Evolutionary conservation across 805 yeast species (phyloP).

Genomic region (Tetrapisispora arboricola): DNA sequence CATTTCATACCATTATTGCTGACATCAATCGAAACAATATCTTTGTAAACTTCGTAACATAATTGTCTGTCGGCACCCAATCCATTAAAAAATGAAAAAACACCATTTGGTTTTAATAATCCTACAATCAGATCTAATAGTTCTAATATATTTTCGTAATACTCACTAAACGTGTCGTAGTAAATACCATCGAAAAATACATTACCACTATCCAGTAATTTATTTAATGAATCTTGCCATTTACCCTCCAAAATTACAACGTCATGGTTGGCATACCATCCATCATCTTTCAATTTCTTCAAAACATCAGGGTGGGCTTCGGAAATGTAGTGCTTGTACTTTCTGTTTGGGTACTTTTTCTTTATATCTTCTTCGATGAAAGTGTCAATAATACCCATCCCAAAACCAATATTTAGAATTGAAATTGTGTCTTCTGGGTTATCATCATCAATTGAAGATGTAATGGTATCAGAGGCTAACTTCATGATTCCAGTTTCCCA

Average conservation of each 20-base stretch:
- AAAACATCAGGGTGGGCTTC: slow-evolving; percentile 95
- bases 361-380: slow-evolving; percentile 43
- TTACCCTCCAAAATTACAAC: slow-evolving; percentile 77
- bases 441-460: slow-evolving; percentile 27
- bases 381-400: slow-evolving; percentile 90
- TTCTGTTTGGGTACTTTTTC: slow-evolving; percentile 8
- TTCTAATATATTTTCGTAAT: slow-evolving; percentile 79
- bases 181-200: slow-evolving; percentile 84
- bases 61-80: slow-evolving; percentile 70
- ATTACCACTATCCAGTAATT: slow-evolving; percentile 45
- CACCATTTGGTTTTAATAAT: slow-evolving; percentile 67
- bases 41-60: slow-evolving; percentile 74
- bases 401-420: slow-evolving; percentile 83
- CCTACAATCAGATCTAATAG: slow-evolving; percentile 77
- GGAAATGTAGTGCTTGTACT: slow-evolving; percentile 59
- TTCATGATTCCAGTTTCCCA: slow-evolving; percentile 86
- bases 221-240: slow-evolving; percentile 79
- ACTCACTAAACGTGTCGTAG: slow-evolving; percentile 90
- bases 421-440: slow-evolving; percentile 8
- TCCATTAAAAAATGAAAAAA: slow-evolving; percentile 88
- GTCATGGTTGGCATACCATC: slow-evolving; percentile 69
- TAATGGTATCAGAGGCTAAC: slow-evolving; percentile 67
- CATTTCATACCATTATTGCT: slow-evolving; percentile 67
- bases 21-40: slow-evolving; percentile 71
- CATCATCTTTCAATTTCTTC: slow-evolving; percentile 52